Conservation (phyloP, 78 protist species). For the Mastigamoeba balamuthi region DNA sequence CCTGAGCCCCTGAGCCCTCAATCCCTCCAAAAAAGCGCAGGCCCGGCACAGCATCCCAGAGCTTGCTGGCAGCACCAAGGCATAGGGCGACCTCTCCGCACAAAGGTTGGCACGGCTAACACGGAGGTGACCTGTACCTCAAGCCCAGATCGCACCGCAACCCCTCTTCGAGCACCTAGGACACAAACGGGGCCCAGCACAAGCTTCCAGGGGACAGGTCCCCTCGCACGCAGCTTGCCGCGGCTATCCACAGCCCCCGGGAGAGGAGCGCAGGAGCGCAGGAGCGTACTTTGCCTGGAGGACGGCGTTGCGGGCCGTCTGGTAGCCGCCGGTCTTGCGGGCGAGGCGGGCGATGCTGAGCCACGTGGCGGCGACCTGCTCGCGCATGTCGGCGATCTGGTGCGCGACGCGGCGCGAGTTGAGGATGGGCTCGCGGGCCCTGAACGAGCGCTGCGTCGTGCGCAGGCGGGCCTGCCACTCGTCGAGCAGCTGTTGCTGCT, state of each 20-base stretch:
- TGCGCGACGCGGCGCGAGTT: slow-evolving; percentile 14
- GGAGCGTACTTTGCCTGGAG: slow-evolving; percentile 2
- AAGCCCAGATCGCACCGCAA: no score
- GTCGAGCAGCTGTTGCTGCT: background rate
- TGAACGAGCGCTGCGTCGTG: slow-evolving; percentile 20
- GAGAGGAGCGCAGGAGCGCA: no score
- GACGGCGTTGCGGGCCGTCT: slow-evolving; percentile 21
- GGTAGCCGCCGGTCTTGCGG: slow-evolving; percentile 11
- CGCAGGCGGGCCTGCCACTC: slow-evolving; percentile 29
- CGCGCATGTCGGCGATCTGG: background rate
- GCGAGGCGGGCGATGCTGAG: slow-evolving; percentile 11
- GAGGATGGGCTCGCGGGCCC: slow-evolving; percentile 41
- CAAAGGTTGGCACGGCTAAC: background rate
- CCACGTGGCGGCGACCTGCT: background rate
- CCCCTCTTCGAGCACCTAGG: no score
- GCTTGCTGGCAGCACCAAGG: slow-evolving; percentile 1
- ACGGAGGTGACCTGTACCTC: no score
- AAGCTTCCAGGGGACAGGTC: no score
- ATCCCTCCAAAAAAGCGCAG: background rate
- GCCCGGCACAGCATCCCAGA: background rate
- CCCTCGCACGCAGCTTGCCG: no score
- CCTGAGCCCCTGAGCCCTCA: no score
- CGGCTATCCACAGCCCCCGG: no score
- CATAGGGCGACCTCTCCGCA: background rate
- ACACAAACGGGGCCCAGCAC: no score